Evolutionary conservation across 2,329 filamentous ascomycete species (phyloP).

Genomic region (Biscogniauxia mediterranea): DNA sequence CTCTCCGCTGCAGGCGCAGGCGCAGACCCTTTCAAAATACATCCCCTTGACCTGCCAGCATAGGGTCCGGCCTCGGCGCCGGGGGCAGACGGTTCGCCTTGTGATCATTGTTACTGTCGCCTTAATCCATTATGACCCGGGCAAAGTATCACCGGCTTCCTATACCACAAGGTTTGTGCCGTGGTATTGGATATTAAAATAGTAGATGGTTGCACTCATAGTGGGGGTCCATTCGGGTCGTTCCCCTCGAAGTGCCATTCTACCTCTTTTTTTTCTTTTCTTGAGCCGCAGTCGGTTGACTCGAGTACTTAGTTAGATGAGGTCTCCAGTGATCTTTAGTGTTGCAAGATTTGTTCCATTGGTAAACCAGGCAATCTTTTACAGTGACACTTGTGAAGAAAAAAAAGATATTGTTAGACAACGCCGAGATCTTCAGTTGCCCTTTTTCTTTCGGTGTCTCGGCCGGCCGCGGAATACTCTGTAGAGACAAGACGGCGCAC

Average conservation of each 20-base stretch:
- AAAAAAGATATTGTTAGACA: slow-evolving; percentile 12
- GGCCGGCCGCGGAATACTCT: slow-evolving; percentile 7
- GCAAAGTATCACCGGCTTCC: neutral
- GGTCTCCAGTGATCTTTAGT: neutral
- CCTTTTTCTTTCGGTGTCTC: slow-evolving; percentile 15
- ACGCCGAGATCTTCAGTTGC: slow-evolving; percentile 15
- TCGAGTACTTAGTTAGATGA: neutral
- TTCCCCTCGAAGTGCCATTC: neutral
- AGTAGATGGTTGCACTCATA: neutral
- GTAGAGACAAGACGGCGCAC: slow-evolving; percentile 10
- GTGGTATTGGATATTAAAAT: neutral
- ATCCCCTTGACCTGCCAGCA: neutral
- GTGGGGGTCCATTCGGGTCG: neutral
- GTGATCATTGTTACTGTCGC: neutral
- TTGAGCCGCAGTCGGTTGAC: neutral
- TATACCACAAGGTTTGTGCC: neutral
- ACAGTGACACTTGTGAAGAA: slow-evolving; percentile 13
- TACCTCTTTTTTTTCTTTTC: neutral
- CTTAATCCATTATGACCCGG: neutral
- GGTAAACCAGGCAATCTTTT: slow-evolving; percentile 16
- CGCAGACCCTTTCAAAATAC: neutral
- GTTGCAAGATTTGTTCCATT: slow-evolving; percentile 1
- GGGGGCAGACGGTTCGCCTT: neutral
- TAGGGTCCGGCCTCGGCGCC: neutral
- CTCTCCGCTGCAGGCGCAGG: neutral